These are phyloP conservation scores for Penicillium sp. DNA, from an alignment of 2,329 filamentous ascomycete species.

Conservation along the genomic window DNA sequence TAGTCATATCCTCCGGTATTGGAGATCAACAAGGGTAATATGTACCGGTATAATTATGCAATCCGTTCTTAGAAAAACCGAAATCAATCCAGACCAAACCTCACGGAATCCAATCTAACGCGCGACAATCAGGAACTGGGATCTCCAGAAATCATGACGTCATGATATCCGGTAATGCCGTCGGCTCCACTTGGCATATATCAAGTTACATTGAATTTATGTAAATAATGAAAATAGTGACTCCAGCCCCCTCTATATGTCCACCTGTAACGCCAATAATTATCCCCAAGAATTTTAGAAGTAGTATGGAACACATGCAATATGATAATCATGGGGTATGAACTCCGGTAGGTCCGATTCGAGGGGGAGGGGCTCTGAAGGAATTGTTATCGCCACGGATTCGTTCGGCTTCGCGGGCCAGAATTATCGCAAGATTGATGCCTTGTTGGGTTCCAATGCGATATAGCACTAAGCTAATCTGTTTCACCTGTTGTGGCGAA, in stretches of 20 bases:
- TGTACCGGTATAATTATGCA: background rate
- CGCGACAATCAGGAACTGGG: background rate
- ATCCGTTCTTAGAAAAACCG: background rate
- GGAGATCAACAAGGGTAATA: background rate
- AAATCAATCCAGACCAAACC: background rate
- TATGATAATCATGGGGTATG: background rate
- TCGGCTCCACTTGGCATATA: background rate
- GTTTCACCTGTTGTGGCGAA: constrained; percentile 29
- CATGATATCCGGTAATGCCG: constrained; percentile 10
- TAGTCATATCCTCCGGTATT: background rate
- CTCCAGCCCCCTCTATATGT: background rate
- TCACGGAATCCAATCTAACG: background rate
- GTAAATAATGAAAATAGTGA: background rate
- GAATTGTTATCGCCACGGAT: constrained; percentile 4
- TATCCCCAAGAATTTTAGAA: background rate
- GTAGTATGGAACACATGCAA: background rate
- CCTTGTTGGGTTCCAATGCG: constrained; percentile 34
- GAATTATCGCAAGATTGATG: constrained; percentile 35
- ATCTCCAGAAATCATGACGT: constrained; percentile 9
- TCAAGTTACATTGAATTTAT: background rate
- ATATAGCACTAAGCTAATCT: constrained; percentile 28
- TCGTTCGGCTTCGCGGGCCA: constrained; percentile 24
- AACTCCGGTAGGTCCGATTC: background rate
- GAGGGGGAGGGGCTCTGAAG: background rate
- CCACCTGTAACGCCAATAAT: background rate